Percentiles rank a stretch among this genome's conserved stretches.
These are phyloP conservation scores for Cercospora sp. DNA, from an alignment of 2,329 filamentous ascomycete genomes.

Conservation along the genomic window DNA sequence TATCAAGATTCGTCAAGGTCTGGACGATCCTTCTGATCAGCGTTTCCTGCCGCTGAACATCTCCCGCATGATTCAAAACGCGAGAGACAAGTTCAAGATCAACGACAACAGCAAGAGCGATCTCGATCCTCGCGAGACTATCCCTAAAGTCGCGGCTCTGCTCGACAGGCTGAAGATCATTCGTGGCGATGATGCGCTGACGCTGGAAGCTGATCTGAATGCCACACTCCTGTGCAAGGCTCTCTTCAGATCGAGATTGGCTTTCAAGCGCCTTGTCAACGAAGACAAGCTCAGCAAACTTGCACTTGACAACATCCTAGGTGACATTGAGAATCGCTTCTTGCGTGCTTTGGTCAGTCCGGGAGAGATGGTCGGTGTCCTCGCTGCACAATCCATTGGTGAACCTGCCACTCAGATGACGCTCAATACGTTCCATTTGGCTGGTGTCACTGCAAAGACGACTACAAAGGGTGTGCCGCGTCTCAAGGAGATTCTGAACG, in stretches of 20 bases:
- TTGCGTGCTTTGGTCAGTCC: conserved; percentile 81
- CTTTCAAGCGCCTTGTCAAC: conserved; percentile 89
- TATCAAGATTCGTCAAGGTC: conserved; percentile 67
- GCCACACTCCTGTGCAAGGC: conserved; percentile 92
- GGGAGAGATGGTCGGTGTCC: conserved; percentile 97
- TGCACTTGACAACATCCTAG: conserved; percentile 88
- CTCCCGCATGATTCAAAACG: conserved; percentile 83
- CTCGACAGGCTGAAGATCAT: conserved; percentile 80
- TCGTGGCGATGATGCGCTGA: conserved; percentile 79
- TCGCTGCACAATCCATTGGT: conserved; percentile 97
- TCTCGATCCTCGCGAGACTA: conserved; percentile 81
- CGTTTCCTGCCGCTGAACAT: conserved; percentile 94
- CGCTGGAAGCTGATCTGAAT: conserved; percentile 80
- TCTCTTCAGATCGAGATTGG: conserved; percentile 80
- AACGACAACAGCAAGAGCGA: conserved; percentile 84
- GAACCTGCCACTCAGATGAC: conserved; percentile 99
- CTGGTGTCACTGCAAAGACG: conserved; percentile 99
- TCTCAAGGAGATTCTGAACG: conserved; percentile 98
- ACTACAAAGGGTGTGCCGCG: conserved; percentile 97
- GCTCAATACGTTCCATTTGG: conserved; percentile 99
- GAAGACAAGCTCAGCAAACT: conserved; percentile 84
- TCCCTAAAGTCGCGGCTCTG: conserved; percentile 73
- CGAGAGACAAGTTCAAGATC: conserved; percentile 87
- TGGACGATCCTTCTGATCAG: conserved; percentile 74
- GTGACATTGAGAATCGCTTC: conserved; percentile 87